A percentile compares a stretch with the other conserved stretches of the same genome.
phyloP scores from a whole-genome alignment of 1,284 basidiomycete genomes.

The Trichosporon inkin region DNA sequence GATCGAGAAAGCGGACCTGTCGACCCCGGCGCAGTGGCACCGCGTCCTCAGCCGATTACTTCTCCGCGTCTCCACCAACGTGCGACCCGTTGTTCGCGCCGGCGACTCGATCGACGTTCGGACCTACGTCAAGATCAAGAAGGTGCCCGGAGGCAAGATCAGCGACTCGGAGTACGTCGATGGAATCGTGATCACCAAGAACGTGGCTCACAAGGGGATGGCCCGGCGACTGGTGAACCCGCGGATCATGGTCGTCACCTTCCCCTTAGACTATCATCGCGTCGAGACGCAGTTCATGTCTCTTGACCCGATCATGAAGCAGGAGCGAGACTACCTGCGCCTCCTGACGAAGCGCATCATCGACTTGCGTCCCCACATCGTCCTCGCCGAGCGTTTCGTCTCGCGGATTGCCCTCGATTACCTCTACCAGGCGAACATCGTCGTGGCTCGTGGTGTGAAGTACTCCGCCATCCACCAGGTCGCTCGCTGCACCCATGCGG shows the following conservation, averaged over 20 bases:
- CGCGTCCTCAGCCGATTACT: conserved; percentile 67
- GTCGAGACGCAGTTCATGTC: conserved; percentile 92
- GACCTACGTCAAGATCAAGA: conserved; percentile 96
- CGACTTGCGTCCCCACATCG: conserved; percentile 83
- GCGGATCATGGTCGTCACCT: conserved; percentile 91
- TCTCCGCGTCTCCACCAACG: conserved; percentile 45
- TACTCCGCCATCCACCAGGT: conserved; percentile 80
- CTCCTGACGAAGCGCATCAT: conserved; percentile 85
- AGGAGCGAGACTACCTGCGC: conserved; percentile 90
- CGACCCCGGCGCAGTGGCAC: conserved; percentile 79
- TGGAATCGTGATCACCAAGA: conserved; percentile 96
- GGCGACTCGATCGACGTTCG: conserved; percentile 88
- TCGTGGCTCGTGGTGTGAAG: conserved; percentile 87
- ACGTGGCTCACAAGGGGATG: conserved; percentile 86
- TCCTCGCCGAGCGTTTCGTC: conserved; percentile 87
- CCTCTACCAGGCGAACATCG: conserved; percentile 80
- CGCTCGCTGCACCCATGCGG: conserved; percentile 89
- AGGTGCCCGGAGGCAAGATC: conserved; percentile 89
- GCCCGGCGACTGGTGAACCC: conserved; percentile 57
- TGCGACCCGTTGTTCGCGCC: conserved; percentile 50
- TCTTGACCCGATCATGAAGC: conserved; percentile 84
- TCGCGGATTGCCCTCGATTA: conserved; percentile 87
- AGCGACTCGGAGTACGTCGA: conserved; percentile 94
- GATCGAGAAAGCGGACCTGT: conserved; percentile 63
- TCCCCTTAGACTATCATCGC: conserved; percentile 91